Evolutionary conservation across 345 rosid species (phyloP), one percentile per base, ranked within the genome.

Genomic region (Bruguiera parviflora): DNA sequence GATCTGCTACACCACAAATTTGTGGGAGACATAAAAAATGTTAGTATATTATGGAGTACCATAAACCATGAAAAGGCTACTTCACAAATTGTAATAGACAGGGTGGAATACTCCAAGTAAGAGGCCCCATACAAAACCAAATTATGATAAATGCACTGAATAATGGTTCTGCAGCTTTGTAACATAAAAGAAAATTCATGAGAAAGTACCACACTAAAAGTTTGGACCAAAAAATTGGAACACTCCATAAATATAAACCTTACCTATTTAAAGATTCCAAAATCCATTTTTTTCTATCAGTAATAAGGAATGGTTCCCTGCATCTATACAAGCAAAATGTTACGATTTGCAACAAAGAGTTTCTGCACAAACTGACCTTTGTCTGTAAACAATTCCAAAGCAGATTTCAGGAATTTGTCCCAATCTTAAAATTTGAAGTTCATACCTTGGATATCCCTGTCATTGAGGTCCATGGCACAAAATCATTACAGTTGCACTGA

Each of bases 191-290:
- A 11, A 53, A 11, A 53, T n/a, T 21, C 58, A 53, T 53, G 8
- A 53, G 27, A 10, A 21, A 21, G 25, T 21, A 13, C 13, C 4
- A 11, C 1, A 22, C 1, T 8, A 1, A 20, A 55, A 55, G 49
- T 2, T 5, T 43, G 15, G 49, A 43, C 13, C 9, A 22, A 24
- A 10, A 55, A 55, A 25, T 29, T n/a, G 10, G 8, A 29, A 27
- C 27, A 25, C 21, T 28, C 22, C 8, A n/a, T 5, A 32, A 33
- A n/a, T 24, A 62, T 33, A 66, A 64, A 65, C 69, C 79, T 80
- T 79, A 91, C 98, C 99, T 96, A 94, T 82, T 89, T 89, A 80
- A 73, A 92, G 80, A 78, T 94, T 94, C 97, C 99, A 94, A 79
- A 87, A 94, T 78, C 97, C 91, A 63, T 68, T 85, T 67, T 25